Percentiles rank a stretch among this genome's conserved stretches.
These are phyloP conservation scores for Amoeboaphelidium occidentale DNA, from an alignment of 371 early-diverging fungal species.

Conservation along the genomic window DNA sequence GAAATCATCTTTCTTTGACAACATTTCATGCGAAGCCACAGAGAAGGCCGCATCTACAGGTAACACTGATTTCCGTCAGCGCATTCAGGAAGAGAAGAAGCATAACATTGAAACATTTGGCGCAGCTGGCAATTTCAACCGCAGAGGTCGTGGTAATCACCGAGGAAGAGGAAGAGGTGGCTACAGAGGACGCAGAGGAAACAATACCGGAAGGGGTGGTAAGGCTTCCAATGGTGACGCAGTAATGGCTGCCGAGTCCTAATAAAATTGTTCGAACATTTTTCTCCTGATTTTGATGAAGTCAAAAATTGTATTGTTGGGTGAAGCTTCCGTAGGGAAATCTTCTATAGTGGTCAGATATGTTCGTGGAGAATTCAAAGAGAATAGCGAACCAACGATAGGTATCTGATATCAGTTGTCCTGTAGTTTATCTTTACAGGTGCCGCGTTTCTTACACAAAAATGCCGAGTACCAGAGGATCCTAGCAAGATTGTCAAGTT, in stretches of 20 bases:
- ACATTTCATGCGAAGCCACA: slow-evolving; percentile 86
- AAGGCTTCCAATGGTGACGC: too few relatives aligned
- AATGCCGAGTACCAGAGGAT: neutral
- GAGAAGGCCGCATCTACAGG: slow-evolving; percentile 31
- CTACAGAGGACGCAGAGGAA: slow-evolving; percentile 8
- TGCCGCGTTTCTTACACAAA: slow-evolving; percentile 8
- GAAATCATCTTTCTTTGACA: slow-evolving; percentile 73
- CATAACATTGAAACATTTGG: slow-evolving; percentile 88
- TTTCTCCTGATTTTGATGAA: slow-evolving; percentile 1
- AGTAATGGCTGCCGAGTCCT: too few relatives aligned
- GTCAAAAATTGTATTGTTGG: slow-evolving; percentile 12
- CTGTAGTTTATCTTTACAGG: too few relatives aligned
- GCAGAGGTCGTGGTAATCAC: slow-evolving; percentile 14
- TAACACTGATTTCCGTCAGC: slow-evolving; percentile 37
- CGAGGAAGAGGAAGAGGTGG: slow-evolving; percentile 7
- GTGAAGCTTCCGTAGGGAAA: slow-evolving; percentile 1
- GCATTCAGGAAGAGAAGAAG: slow-evolving; percentile 57
- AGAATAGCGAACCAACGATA: neutral
- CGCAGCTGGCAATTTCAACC: slow-evolving; percentile 25
- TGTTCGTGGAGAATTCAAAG: neutral
- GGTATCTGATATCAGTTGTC: too few relatives aligned
- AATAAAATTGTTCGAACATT: too few relatives aligned
- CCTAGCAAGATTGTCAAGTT: slow-evolving; percentile 5
- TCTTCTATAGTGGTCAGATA: slow-evolving; percentile 1
- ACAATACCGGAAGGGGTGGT: slow-evolving; percentile 1